Evolutionary conservation across 139 green algal species (phyloP).

Genomic region (Chlorella vulgaris): DNA sequence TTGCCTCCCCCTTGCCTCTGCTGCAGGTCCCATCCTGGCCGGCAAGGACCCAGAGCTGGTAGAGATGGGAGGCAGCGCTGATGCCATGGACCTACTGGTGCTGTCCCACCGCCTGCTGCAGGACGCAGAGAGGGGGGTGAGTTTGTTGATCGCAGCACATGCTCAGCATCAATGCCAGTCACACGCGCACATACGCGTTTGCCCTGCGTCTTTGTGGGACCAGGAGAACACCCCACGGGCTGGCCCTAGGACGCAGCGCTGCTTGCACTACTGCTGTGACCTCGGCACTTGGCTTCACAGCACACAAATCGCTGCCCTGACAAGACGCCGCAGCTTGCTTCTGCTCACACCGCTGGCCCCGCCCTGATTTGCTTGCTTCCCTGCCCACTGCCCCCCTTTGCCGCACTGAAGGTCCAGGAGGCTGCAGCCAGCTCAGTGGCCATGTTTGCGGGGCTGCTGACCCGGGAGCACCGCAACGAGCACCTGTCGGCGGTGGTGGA

Average conservation of each 20-base stretch:
- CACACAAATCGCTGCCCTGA: too few species aligned
- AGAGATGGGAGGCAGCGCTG: neutral
- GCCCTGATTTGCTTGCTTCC: neutral
- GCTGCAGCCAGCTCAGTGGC: conserved; percentile 31
- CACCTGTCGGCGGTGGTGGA: conserved; percentile 29
- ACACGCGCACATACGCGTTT: too few species aligned
- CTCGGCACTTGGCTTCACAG: too few species aligned
- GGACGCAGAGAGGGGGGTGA: conserved; percentile 22
- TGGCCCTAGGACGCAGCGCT: too few species aligned
- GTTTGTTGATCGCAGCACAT: too few species aligned
- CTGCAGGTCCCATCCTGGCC: conserved; percentile 20
- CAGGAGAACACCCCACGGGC: too few species aligned
- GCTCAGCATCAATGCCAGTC: too few species aligned
- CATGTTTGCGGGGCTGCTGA: conserved; percentile 30
- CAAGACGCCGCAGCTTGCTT: too few species aligned
- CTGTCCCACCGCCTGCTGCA: conserved; percentile 20
- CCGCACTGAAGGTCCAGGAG: conserved; percentile 23
- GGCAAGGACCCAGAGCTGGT: neutral
- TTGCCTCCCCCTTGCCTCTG: neutral
- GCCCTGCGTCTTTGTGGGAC: too few species aligned
- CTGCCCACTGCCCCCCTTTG: neutral
- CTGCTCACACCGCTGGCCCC: too few species aligned
- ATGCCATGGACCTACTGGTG: conserved; percentile 30
- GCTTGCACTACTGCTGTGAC: too few species aligned
- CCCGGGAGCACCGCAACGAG: neutral